Base-by-base conservation (phyloP, 2,329 filamentous ascomycete species). In the Sordariomycetes sp. region DNA sequence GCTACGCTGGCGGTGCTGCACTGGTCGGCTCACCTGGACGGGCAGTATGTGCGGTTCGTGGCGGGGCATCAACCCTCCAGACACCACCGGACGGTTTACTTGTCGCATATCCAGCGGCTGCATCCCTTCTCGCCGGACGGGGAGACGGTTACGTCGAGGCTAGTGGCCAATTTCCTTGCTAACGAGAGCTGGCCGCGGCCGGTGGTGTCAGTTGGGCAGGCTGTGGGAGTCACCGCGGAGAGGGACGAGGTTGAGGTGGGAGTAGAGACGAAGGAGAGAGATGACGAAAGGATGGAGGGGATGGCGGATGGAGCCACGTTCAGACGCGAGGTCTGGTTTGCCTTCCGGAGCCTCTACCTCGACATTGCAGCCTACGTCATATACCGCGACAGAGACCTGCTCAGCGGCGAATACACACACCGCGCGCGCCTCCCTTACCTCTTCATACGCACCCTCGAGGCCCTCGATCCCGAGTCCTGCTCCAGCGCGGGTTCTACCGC, bases 341-440 rank as follows among this genome's bases (percentile, higher is more conserved):
- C 48, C 8, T 56, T 56, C 20, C 55, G 55, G 20, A 56, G 10
- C 10, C n/a, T 56, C 32, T 56, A 56, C 36, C n/a, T 56, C 55
- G 55, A 56, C 20, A 7, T 56, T 8, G 36, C 45, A 15, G 2
- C 28, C 48, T 56, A 52, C 55, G 25, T 56, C 32, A 32, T 56
- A 32, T 42, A 56, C 55, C 55, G 54, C 39, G 42, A 56, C 39
- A 36, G 15, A 5, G 20, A 42, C 8, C n/a, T 28, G 35, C 35
- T 55, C 10, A 24, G 34, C 22, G 53, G 36, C 10, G 28, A 36
- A 7, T 36, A 56, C 45, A 8, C 4, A 6, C 36, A 15, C 6
- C 55, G 34, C 8, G 42, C 48, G 48, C 10, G n/a, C 13, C 55
- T 56, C 20, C 48, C 55, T 12, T 22, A 10, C 7, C 13, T 24